Conservation (phyloP, 345 rosid genomes). For the Melaleuca quinquenervia region DNA sequence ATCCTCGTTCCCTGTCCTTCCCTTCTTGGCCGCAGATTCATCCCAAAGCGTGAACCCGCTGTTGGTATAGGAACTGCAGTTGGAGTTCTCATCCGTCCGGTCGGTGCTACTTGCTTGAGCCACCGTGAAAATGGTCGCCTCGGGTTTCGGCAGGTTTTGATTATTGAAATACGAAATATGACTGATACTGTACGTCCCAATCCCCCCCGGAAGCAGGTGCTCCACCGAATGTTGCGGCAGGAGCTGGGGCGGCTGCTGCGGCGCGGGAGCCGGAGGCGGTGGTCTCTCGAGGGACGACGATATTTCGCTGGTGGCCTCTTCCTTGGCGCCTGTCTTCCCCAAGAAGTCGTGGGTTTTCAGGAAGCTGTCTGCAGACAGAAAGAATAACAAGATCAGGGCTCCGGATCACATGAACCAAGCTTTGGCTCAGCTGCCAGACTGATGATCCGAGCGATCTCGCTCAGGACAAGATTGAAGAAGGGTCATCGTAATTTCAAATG, state of each 20-base stretch:
- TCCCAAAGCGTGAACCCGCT: constrained; percentile 86
- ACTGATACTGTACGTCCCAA: constrained; percentile 81
- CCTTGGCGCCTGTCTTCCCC: constrained; percentile 37
- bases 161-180: constrained; percentile 55
- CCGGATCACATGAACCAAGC: background rate
- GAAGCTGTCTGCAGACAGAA: constrained; percentile 25
- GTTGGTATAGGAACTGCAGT: constrained; percentile 72
- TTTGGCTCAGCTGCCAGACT: background rate
- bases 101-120: constrained; percentile 40
- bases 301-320: constrained; percentile 29
- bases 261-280: constrained; percentile 22
- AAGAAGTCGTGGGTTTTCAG: constrained; percentile 83
- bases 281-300: constrained; percentile 36
- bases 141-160: constrained; percentile 50
- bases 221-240: constrained; percentile 41
- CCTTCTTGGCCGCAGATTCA: constrained; percentile 64
- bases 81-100: constrained; percentile 64
- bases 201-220: constrained; percentile 84
- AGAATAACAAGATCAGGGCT: background rate
- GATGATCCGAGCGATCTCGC: background rate
- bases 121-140: constrained; percentile 32
- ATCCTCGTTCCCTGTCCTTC: constrained; percentile 95
- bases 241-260: background rate
- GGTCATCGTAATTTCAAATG: background rate
- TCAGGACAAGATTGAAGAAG: background rate